Percentiles rank a stretch among this genome's conserved stretches.
Conservation (phyloP, 2,329 filamentous ascomycete species). For the Beauveria bassiana region DNA sequence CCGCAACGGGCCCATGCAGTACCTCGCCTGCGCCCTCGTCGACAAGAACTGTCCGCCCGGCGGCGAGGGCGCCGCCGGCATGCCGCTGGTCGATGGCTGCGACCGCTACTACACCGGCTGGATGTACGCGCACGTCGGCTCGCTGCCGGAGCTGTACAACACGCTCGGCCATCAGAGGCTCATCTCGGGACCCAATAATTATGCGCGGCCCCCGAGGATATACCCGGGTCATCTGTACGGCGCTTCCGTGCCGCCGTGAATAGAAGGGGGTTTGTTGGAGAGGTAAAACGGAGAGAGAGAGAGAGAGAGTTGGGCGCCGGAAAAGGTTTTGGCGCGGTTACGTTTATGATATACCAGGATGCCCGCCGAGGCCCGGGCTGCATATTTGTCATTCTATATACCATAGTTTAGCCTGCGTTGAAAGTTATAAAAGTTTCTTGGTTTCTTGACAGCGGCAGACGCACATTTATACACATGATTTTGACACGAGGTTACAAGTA, state of each 20-base stretch:
- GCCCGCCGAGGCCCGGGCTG: neutral
- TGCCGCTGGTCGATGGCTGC: slow-evolving; percentile 5
- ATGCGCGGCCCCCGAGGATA: slow-evolving; percentile 9
- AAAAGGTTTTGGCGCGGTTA: neutral
- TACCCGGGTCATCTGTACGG: slow-evolving; percentile 8
- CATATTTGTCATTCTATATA: slow-evolving; percentile 2
- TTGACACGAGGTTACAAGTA: neutral
- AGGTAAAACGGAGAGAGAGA: neutral
- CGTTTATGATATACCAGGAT: neutral
- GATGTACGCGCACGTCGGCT: slow-evolving; percentile 10
- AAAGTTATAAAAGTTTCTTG: neutral
- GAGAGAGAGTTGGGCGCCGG: neutral
- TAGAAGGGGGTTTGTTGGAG: neutral
- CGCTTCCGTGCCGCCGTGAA: slow-evolving; percentile 1
- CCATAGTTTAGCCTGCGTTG: slow-evolving; percentile 8
- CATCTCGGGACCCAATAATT: slow-evolving; percentile 5
- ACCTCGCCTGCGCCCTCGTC: slow-evolving; percentile 8
- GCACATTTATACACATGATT: neutral
- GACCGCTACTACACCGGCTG: slow-evolving; percentile 10
- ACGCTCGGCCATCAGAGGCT: slow-evolving; percentile 9
- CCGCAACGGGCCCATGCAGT: slow-evolving; percentile 12
- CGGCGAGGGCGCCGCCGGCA: slow-evolving; percentile 2
- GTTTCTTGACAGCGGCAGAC: neutral
- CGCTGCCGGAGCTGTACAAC: slow-evolving; percentile 11
- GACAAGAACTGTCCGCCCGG: slow-evolving; percentile 1